These are phyloP conservation scores for Orychophragmus violaceus DNA, from an alignment of 345 rosid species.

Conservation along the genomic window DNA sequence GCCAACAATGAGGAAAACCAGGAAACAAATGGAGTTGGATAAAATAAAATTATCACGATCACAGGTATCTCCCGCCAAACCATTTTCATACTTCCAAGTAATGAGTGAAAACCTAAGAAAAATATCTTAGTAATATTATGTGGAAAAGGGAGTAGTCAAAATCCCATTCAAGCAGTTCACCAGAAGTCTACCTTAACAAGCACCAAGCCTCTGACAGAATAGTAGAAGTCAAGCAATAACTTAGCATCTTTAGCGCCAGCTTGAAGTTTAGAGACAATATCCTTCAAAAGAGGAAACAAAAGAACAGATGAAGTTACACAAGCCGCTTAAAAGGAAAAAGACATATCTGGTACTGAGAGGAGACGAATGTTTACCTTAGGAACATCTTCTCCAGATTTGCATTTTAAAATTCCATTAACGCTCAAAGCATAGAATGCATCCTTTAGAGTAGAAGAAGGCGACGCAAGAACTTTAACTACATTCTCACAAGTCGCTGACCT, in stretches of 20 bases:
- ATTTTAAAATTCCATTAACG: constrained; percentile 58
- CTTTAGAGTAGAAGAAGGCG: constrained; percentile 52
- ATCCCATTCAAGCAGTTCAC: neutral
- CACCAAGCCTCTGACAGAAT: constrained; percentile 63
- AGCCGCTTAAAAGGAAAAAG: neutral
- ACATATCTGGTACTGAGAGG: neutral
- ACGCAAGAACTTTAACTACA: constrained; percentile 44
- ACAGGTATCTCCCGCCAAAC: neutral
- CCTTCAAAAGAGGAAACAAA: constrained; percentile 37
- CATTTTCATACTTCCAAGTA: neutral
- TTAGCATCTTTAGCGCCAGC: constrained; percentile 53
- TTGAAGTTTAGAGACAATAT: constrained; percentile 54
- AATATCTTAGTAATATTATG: neutral
- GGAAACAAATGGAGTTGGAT: neutral
- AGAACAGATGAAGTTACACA: neutral
- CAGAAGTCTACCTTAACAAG: constrained; percentile 58
- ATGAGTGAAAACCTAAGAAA: neutral
- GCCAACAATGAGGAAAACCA: neutral
- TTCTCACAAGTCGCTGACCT: constrained; percentile 42
- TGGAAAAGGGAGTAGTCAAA: neutral
- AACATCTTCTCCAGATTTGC: constrained; percentile 39
- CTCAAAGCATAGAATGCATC: constrained; percentile 67
- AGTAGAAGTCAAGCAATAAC: constrained; percentile 67
- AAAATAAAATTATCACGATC: neutral
- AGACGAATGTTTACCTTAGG: constrained; percentile 45